Evolutionary conservation across 2,329 filamentous ascomycete genomes (phyloP).

Genomic region (Microdochium nivale): DNA sequence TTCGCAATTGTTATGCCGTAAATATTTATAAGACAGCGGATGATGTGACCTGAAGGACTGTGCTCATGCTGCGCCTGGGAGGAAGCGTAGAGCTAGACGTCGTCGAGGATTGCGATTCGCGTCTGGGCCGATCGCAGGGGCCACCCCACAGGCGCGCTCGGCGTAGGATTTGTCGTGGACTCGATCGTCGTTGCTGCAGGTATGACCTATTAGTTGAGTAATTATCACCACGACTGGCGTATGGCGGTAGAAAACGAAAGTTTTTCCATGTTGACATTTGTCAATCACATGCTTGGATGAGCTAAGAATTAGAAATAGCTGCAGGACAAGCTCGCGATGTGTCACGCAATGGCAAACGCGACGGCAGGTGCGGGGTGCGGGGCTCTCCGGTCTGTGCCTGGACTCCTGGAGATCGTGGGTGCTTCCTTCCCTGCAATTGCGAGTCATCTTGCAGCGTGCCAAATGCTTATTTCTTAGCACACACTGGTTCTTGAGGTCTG

Average conservation of each 20-base stretch:
- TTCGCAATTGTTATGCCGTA: background rate
- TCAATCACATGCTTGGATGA: background rate
- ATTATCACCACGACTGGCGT: background rate
- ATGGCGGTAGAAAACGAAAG: background rate
- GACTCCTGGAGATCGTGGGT: background rate
- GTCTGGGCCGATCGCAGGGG: too few relatives aligned
- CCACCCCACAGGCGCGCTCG: too few relatives aligned
- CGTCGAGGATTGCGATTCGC: too few relatives aligned
- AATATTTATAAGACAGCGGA: background rate
- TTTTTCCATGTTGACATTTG: background rate
- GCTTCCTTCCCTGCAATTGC: background rate
- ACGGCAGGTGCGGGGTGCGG: background rate
- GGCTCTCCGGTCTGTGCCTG: background rate
- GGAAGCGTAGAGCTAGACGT: too few relatives aligned
- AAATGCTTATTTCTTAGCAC: background rate
- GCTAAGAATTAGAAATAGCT: background rate
- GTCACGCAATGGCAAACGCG: background rate
- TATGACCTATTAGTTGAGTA: background rate
- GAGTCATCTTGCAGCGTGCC: background rate
- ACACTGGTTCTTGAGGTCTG: too few relatives aligned
- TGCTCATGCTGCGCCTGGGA: too few relatives aligned
- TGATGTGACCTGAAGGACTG: too few relatives aligned
- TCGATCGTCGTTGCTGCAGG: background rate
- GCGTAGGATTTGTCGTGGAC: too few relatives aligned
- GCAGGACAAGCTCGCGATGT: background rate